Percentiles rank a stretch among this genome's conserved stretches.
Conservation (phyloP, 495 filamentous ascomycete species). For the Jackrogersella multiformis region DNA sequence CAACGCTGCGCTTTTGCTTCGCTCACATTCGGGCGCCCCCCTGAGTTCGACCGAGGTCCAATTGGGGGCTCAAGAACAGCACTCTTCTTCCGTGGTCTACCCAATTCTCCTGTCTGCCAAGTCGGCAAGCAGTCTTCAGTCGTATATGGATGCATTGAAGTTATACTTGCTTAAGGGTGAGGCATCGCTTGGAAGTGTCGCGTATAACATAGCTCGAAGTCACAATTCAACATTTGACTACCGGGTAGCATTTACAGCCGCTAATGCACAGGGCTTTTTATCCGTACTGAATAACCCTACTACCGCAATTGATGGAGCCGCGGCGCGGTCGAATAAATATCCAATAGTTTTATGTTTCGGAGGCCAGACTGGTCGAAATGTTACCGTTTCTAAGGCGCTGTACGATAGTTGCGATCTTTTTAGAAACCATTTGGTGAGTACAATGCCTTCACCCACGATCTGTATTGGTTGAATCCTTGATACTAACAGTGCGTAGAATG, state of each 20-base stretch:
- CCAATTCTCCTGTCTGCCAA: conserved; percentile 29
- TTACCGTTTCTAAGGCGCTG: conserved; percentile 40
- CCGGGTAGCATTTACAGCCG: neutral
- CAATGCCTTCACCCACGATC: conserved; percentile 36
- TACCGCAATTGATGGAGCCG: neutral
- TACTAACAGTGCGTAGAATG: neutral
- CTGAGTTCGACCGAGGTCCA: conserved; percentile 23
- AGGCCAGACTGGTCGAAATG: conserved; percentile 55
- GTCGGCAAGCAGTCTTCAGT: conserved; percentile 12
- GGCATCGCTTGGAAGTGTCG: neutral
- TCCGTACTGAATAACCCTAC: neutral
- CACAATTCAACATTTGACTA: conserved; percentile 17
- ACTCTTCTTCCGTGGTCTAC: neutral
- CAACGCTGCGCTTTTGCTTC: conserved; percentile 44
- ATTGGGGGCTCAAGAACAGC: neutral
- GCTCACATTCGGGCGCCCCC: neutral
- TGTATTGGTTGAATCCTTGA: conserved; percentile 18
- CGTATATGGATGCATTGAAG: conserved; percentile 7
- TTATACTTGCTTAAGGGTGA: neutral
- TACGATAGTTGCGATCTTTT: conserved; percentile 4
- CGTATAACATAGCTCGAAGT: conserved; percentile 16
- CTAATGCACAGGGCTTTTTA: neutral
- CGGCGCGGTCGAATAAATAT: neutral
- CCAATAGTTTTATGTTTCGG: conserved; percentile 62
- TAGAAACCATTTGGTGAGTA: conserved; percentile 1